A percentile compares a stretch with the other conserved stretches of the same genome.
phyloP scores from a whole-genome alignment of 2,329 filamentous ascomycete genomes.

The Colletotrichum falcatum region DNA sequence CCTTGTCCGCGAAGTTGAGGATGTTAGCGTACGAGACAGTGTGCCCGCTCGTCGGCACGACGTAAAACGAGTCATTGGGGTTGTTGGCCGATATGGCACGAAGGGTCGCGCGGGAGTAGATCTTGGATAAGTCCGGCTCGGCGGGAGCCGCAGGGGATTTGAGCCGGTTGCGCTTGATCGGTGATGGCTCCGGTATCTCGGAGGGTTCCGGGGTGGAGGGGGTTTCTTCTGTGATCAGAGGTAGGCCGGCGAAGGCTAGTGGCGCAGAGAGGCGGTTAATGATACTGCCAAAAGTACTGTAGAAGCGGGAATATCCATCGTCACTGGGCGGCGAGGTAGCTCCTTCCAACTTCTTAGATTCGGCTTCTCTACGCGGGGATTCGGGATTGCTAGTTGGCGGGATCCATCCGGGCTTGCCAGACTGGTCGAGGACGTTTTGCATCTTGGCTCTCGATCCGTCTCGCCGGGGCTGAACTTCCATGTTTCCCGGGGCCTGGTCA shows the following conservation, averaged over 20 bases:
- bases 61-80: constrained; percentile 86
- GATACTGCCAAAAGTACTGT: constrained; percentile 88
- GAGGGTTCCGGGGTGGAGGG: constrained; percentile 44
- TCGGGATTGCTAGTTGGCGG: constrained; percentile 54
- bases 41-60: constrained; percentile 91
- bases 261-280: constrained; percentile 91
- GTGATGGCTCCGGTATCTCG: constrained; percentile 53
- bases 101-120: constrained; percentile 88
- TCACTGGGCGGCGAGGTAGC: constrained; percentile 59
- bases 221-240: constrained; percentile 71
- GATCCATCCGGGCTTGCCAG: constrained; percentile 66
- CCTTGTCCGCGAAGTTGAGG: constrained; percentile 76
- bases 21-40: constrained; percentile 96
- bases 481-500: constrained; percentile 77
- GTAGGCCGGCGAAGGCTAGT: constrained; percentile 91
- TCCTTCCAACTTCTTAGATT: constrained; percentile 47
- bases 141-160: constrained; percentile 50
- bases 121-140: constrained; percentile 82
- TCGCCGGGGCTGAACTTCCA: constrained; percentile 68
- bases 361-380: constrained; percentile 43
- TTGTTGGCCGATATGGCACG: constrained; percentile 77
- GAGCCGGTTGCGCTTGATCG: constrained; percentile 53
- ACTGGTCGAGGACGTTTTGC: constrained; percentile 66
- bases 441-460: constrained; percentile 65
- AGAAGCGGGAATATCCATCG: constrained; percentile 90